Base-by-base conservation (phyloP, 208 protist species). In the Trypanosoma boissoni region DNA sequence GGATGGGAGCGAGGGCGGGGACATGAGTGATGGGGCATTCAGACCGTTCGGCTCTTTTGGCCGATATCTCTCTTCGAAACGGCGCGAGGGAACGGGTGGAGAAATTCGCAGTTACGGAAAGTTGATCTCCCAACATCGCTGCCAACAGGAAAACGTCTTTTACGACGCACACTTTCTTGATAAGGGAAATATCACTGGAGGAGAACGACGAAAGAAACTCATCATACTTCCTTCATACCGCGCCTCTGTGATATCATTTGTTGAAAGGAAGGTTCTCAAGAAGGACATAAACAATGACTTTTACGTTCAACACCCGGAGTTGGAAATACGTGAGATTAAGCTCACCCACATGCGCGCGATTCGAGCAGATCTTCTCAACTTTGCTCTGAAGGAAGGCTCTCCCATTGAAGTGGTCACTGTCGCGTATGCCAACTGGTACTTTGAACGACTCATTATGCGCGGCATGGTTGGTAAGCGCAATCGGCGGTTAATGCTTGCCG, bases 281-380 rank as follows among this genome's bases (percentile, higher is more conserved):
- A 94, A 94, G 66, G 86, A 94, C 46, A 72, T 91, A 10, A 94
- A 94, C 57, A 67, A 75, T 64, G 73, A 94, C 63, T 94, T 94
- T 53, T 91, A 88, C 66, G 74, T 94, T 12, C 83, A 88, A 58
- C 86, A 94, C 59, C 86, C 86, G 3, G 77, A 81, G 58, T 70
- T 94, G 36, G 83, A 94, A 68, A 73, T 94, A 48, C 80, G 83
- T 28, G 83, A 87, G 52, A 79, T 94, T 23, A 88, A 90, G 61
- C 74, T 94, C 43, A 89, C 86, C 1, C 86, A 94, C 63, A 62
- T 94, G 27, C 80, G 83, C 12, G 74, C 77, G 34, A 85, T 89
- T 54, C 77, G 79, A 42, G 64, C 75, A 28, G 80, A 88, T 64
- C 66, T 90, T 43, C 72, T 94, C 28, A 64, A 81, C 48, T 82